Base-by-base conservation (phyloP, 129 eudicot genomes). In the Flaveria linearis region DNA sequence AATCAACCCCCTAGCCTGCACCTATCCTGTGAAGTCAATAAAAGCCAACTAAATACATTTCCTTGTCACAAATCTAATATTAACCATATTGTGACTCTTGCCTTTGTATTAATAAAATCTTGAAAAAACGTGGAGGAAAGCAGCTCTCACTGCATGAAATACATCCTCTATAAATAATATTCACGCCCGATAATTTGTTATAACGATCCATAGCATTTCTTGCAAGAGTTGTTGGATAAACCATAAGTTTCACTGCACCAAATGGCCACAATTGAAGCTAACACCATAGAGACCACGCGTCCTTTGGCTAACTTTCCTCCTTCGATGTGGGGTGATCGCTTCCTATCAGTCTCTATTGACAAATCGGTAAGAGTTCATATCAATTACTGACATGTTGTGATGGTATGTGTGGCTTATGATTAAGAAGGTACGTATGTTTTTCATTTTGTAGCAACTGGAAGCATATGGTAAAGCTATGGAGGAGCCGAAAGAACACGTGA, bases 231-330 rank as follows among this genome's bases (percentile, higher is more conserved):
- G 41, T 4, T 36, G 7, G 7, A 5, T 36, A 36, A 36, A 36
- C 41, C 41, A 36, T 4, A 36, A 36, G 41, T 5, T 36, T 36
- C 41, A 36, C 7, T 36, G 36, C 41, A 36, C 41, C 41, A 36
- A 63, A 63, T 63, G 69, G 46, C 69, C 69, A 28, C 69, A 14
- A 33, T 13, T 14, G 69, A 63, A 63, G 12, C 69, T 15, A 63
- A 63, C 12, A 15, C 22, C 18, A 33, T 0, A 14, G 49, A 64
- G 13, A 47, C 47, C 2, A 23, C 4, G 3, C 70, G 70, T n/a
- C 47, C 70, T 15, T 65, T 65, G 49, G 70, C 70, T 22, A 65
- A 36, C 49, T 65, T 65, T 30, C 70, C 70, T 65, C 70, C 23
- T 65, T 65, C 70, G 6, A 33, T 65, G 3, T 65, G 70, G 70